Evolutionary conservation across 768 basidiomycete genomes (phyloP), one percentile per base, ranked within the genome.

Genomic region (Pleurotus citrinopileatus): DNA sequence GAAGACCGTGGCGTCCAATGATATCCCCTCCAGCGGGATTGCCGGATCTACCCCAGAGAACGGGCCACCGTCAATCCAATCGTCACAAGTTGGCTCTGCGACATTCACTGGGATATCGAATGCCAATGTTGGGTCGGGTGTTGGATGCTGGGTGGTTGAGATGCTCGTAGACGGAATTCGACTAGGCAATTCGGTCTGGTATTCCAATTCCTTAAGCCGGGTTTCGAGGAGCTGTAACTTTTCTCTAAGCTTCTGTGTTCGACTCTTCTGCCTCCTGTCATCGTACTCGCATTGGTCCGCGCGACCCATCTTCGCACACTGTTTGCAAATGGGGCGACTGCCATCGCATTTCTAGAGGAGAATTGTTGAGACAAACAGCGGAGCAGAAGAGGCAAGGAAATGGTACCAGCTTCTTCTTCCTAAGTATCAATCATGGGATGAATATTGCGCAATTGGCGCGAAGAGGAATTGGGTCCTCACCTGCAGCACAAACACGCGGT

Each of bases 291-390:
- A 85, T 45, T 80, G 75, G 22, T 73, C 67, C 3, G 67, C 65
- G 22, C 82, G 67, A 61, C 78, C 79, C 68, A 81, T 78, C 57
- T 80, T 79, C 57, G 66, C 65, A 60, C 83, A 86, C 59, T 81
- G 80, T 19, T 68, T 65, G 61, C 84, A 85, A 29, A 76, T 70
- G 13, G 84, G 84, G 36, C 80, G 79, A 22, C 63, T 64, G 15
- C 82, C 82, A 60, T 84, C 81, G 62, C 84, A 86, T 79, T 81
- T 79, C 84, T 86, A 58, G 9, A 22, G 40, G 50, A 22, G 19
- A 40, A 40, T 40, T 8, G 38, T 5, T 5, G 20, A 20, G 42
- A 4, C 20, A 26, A n/a, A 44, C 19, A 20, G 23, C 4, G 25
- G 10, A 23, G 9, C 5, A 20, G 9, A 44, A 6, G 5, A 26